Evolutionary conservation across 495 filamentous ascomycete species (phyloP), one percentile per base, ranked within the genome.

Genomic region (Trichoderma orchidacearum): DNA sequence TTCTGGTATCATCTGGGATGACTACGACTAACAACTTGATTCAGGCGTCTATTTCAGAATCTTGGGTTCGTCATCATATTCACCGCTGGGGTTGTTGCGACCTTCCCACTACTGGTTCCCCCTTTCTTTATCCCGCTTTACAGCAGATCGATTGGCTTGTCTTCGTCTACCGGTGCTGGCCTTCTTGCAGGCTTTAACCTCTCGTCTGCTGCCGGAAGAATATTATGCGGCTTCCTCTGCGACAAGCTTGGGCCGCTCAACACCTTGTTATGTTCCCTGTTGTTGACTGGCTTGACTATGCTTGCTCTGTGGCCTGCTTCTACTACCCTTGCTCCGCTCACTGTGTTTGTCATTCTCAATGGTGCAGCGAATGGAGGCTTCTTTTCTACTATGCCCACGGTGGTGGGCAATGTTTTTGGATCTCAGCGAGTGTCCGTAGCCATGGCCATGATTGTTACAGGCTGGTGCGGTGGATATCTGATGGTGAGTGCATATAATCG

Each of bases 401-500:
- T 80, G 8, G 76, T 83, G 1, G 77, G 76, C 0, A 77, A 74
- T 61, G 70, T 81, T 12, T 80, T 83, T 65, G 78, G 79, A 1
- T 75, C 74, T 3, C 71, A 71, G 1, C 64, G 76, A 13, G 77
- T 80, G 38, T 69, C 75, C 34, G 75, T 82, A 18, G 80, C 74
- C 1, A 80, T 85, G 75, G 77, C 76, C 0, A 83, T 85, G 80
- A 70, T 79, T 51, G 74, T 82, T 1, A 82, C 76, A 11, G 77
- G 80, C 1, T 85, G 79, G 80, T 69, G 72, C 35, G 80, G 77
- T 5, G 79, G 79, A 0, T 83, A 83, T 66, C 67, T 83, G 21
- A 63, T 83, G 69, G 76, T 75, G 61, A 61, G 69, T 31, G 11
- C 5, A 18, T 1, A 51, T 21, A 35, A 8, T 35, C n/a, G 8